Evolutionary conservation across 208 protist species (phyloP).

Genomic region (Trypanosoma avium): DNA sequence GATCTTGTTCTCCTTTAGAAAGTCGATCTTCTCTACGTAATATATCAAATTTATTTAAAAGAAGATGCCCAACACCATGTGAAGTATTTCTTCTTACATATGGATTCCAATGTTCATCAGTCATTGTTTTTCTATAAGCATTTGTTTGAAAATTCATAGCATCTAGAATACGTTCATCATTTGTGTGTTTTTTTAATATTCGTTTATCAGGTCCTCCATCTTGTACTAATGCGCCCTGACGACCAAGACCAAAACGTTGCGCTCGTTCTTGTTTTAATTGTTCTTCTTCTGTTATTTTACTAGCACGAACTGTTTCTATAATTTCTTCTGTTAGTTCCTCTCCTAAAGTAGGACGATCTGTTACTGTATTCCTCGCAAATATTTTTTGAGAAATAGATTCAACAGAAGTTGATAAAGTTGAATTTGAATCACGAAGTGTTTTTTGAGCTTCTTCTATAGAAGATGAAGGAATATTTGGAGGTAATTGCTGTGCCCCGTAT

Average conservation of each 20-base stretch:
- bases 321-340: conserved; percentile 72
- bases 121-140: conserved; percentile 65
- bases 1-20: conserved; percentile 58
- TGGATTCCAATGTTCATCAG: conserved; percentile 79
- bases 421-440: conserved; percentile 35
- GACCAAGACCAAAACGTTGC: conserved; percentile 84
- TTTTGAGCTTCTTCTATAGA: conserved; percentile 82
- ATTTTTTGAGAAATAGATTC: conserved; percentile 45
- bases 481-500: conserved; percentile 68
- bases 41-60: conserved; percentile 84
- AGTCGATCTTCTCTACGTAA: conserved; percentile 72
- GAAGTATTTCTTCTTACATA: conserved; percentile 65
- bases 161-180: conserved; percentile 86
- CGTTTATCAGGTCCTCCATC: conserved; percentile 84
- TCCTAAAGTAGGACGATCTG: conserved; percentile 60
- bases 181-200: conserved; percentile 63
- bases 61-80: conserved; percentile 74
- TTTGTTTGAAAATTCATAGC: conserved; percentile 58
- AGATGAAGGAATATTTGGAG: conserved; percentile 39
- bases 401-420: conserved; percentile 23
- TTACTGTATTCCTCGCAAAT: conserved; percentile 70
- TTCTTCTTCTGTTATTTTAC: conserved; percentile 16
- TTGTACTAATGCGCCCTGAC: conserved; percentile 83
- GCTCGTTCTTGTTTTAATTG: conserved; percentile 45
- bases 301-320: conserved; percentile 36